A percentile compares a stretch with the other conserved stretches of the same genome.
phyloP scores from a whole-genome alignment of 108 stramenopile genomes.

The Pseudonitzschia pungens region DNA sequence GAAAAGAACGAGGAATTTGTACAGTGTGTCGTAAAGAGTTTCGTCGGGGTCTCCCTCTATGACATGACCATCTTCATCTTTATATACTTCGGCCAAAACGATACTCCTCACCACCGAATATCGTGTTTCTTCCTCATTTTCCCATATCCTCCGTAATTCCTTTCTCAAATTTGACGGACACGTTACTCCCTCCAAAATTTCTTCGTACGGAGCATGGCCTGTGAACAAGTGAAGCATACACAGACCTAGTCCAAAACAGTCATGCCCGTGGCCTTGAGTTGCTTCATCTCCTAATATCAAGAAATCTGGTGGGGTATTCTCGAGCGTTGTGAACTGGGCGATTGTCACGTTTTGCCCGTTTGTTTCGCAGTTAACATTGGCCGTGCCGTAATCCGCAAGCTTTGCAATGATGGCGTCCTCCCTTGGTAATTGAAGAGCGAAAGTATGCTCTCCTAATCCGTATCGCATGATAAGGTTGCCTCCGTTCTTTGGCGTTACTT shows the following conservation, averaged over 20 bases:
- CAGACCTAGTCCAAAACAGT: constrained; percentile 92
- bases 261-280: constrained; percentile 86
- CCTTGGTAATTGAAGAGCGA: constrained; percentile 58
- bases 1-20: constrained; percentile 90
- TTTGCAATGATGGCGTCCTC: constrained; percentile 77
- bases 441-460: constrained; percentile 76
- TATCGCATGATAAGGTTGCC: constrained; percentile 68
- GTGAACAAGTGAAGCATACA: constrained; percentile 95
- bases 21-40: constrained; percentile 91
- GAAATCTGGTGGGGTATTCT: constrained; percentile 95
- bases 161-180: constrained; percentile 70
- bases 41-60: constrained; percentile 74
- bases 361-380: constrained; percentile 74
- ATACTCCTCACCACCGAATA: constrained; percentile 70
- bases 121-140: constrained; percentile 44
- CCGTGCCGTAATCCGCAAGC: constrained; percentile 98
- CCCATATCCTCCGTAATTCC: constrained; percentile 80
- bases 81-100: constrained; percentile 65
- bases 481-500: constrained; percentile 23
- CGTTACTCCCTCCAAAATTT: constrained; percentile 85
- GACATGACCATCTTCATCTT: constrained; percentile 75
- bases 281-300: constrained; percentile 88
- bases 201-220: constrained; percentile 96
- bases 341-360: constrained; percentile 83
- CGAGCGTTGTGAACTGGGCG: constrained; percentile 95